Conservation (phyloP, 2,329 filamentous ascomycete species). For the Colletotrichum gigasporum region DNA sequence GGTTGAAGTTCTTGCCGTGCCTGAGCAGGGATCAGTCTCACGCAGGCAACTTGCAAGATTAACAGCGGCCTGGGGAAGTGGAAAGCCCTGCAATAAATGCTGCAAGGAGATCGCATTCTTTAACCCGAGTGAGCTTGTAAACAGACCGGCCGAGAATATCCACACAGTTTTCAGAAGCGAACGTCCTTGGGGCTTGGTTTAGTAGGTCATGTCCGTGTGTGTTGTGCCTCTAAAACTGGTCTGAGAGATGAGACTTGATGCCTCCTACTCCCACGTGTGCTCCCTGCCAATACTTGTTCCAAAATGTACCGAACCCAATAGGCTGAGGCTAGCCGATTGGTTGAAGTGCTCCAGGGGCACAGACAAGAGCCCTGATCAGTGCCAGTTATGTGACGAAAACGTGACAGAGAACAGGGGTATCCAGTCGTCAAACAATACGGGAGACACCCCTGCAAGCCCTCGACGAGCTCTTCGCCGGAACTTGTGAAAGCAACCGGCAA, state of each 20-base stretch:
- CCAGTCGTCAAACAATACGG: not conserved
- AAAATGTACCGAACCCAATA: not conserved
- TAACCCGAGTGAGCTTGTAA: too few relatives aligned
- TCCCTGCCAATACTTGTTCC: slow-evolving; percentile 21
- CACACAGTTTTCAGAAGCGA: not conserved
- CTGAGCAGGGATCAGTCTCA: too few relatives aligned
- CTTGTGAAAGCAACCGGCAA: not conserved
- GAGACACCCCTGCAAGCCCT: not conserved
- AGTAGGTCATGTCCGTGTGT: slow-evolving; percentile 8
- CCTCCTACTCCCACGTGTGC: slow-evolving; percentile 19
- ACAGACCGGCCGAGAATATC: not conserved
- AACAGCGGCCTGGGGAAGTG: too few relatives aligned
- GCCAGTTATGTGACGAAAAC: slow-evolving; percentile 26
- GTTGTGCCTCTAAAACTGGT: slow-evolving; percentile 8
- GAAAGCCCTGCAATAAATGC: too few relatives aligned
- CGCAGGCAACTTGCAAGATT: too few relatives aligned
- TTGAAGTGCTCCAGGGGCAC: not conserved
- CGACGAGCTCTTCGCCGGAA: not conserved
- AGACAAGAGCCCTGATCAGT: not conserved
- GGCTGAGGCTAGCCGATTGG: slow-evolving; percentile 9
- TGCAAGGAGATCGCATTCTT: too few relatives aligned
- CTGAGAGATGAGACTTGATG: slow-evolving; percentile 15
- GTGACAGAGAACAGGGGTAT: not conserved
- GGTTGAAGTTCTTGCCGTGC: too few relatives aligned
- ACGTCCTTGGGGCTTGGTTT: not conserved